A percentile compares a stretch with the other conserved stretches of the same genome.
These are phyloP conservation scores for Herpetospermum pedunculosum DNA, from an alignment of 306 rosid genomes.

Conservation along the genomic window DNA sequence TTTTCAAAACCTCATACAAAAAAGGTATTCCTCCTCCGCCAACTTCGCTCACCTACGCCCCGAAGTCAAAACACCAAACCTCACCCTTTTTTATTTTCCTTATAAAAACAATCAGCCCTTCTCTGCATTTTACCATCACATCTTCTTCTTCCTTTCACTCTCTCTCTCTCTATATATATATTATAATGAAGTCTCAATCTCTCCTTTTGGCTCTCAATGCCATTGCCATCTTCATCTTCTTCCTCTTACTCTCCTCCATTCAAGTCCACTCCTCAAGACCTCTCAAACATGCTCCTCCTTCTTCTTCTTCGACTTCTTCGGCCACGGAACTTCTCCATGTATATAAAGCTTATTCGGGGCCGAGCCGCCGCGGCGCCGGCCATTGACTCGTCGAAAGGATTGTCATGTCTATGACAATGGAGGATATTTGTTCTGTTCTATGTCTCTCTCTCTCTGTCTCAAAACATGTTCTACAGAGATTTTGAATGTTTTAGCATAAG, in stretches of 20 bases:
- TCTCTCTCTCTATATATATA: not conserved
- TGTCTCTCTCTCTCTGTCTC: not conserved
- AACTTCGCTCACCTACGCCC: slow-evolving; percentile 8
- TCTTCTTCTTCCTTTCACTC: not conserved
- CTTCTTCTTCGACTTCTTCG: not conserved
- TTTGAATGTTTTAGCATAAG: not conserved
- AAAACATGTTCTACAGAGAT: not conserved
- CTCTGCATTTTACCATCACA: not conserved
- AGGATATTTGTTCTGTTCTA: not conserved
- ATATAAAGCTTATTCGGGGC: slow-evolving; percentile 30
- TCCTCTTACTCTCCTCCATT: slow-evolving; percentile 29
- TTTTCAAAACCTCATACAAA: slow-evolving; percentile 1
- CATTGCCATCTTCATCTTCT: slow-evolving; percentile 26
- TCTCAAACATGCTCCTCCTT: not conserved
- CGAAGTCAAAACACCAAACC: slow-evolving; percentile 21
- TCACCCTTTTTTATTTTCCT: not conserved
- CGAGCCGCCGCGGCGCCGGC: slow-evolving; percentile 31
- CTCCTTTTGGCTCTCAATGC: slow-evolving; percentile 18
- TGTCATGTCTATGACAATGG: not conserved
- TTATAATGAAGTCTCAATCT: slow-evolving; percentile 20
- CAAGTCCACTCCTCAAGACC: slow-evolving; percentile 34
- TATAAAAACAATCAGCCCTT: slow-evolving; percentile 1
- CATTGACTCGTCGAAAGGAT: slow-evolving; percentile 9
- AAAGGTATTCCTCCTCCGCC: not conserved
- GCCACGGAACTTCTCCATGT: not conserved